Percentiles rank a stretch among this genome's conserved stretches.
phyloP scores from a whole-genome alignment of 2,329 filamentous ascomycete genomes.

The Onygenales sp. region DNA sequence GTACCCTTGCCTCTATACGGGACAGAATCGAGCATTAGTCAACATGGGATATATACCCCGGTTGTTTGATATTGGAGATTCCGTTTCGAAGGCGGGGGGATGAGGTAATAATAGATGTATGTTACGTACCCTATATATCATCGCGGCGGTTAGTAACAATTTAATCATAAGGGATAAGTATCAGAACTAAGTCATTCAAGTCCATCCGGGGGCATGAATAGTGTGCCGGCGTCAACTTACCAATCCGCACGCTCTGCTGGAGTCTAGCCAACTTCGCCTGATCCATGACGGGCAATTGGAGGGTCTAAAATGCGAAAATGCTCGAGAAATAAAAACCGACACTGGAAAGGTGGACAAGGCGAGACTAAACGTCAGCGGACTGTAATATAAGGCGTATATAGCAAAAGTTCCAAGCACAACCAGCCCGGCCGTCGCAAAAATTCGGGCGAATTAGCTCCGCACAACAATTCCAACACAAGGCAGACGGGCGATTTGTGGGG shows the following conservation, averaged over 20 bases:
- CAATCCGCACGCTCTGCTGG: conserved; percentile 60
- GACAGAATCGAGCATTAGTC: neutral
- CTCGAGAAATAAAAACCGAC: neutral
- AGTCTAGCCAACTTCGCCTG: conserved; percentile 57
- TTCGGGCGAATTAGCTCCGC: neutral
- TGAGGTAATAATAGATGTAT: neutral
- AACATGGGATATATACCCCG: neutral
- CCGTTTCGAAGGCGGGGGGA: neutral
- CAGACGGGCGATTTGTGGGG: neutral
- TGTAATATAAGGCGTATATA: neutral
- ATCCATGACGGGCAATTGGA: conserved; percentile 44
- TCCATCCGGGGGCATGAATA: neutral
- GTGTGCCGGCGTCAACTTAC: conserved; percentile 39
- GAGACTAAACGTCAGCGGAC: neutral
- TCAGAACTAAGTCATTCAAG: neutral
- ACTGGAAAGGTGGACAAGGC: neutral
- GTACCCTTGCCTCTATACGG: conserved; percentile 81
- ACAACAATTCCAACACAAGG: neutral
- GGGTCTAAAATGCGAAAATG: no score
- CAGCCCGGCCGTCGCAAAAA: neutral
- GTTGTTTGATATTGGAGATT: neutral
- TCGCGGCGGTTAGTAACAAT: conserved; percentile 12
- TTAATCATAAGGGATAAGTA: neutral
- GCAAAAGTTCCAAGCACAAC: neutral
- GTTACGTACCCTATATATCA: conserved; percentile 20